A percentile compares a stretch with the other conserved stretches of the same genome.
Conservation (phyloP, 202 grass and related monocot genomes). For the Cymbopogon flexuosus region DNA sequence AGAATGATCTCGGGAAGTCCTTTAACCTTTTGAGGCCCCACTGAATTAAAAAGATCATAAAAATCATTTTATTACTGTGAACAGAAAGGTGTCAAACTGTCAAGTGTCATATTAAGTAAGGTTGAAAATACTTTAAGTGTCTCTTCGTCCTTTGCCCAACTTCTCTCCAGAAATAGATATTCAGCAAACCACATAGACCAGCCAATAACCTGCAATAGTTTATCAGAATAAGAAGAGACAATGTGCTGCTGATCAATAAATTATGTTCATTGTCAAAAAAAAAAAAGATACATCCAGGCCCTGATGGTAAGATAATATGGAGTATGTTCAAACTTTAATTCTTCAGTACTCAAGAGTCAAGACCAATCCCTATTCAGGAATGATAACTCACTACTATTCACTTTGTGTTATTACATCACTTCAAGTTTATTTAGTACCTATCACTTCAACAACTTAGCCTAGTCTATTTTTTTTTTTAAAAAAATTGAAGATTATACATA, state of each 20-base stretch:
- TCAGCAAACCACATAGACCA: constrained; percentile 96
- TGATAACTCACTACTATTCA: neutral
- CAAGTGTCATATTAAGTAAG: neutral
- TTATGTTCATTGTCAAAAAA: no score
- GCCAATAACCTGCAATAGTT: constrained; percentile 74
- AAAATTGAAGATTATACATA: neutral
- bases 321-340: neutral
- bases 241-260: no score
- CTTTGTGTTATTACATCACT: neutral
- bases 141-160: constrained; percentile 76
- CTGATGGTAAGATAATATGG: neutral
- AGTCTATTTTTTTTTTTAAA: neutral
- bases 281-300: neutral
- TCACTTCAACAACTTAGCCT: neutral
- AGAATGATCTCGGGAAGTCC: constrained; percentile 71
- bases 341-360: neutral
- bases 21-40: constrained; percentile 61
- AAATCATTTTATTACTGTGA: constrained; percentile 19
- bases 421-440: neutral
- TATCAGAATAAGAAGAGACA: constrained; percentile 8
- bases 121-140: constrained; percentile 48
- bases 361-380: no score
- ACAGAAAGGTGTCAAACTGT: neutral
- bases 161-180: constrained; percentile 85
- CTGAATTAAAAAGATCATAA: constrained; percentile 40